Evolutionary conservation across 2,329 filamentous ascomycete species (phyloP), one percentile per base, ranked within the genome.

Genomic region (Boeremia exigua): DNA sequence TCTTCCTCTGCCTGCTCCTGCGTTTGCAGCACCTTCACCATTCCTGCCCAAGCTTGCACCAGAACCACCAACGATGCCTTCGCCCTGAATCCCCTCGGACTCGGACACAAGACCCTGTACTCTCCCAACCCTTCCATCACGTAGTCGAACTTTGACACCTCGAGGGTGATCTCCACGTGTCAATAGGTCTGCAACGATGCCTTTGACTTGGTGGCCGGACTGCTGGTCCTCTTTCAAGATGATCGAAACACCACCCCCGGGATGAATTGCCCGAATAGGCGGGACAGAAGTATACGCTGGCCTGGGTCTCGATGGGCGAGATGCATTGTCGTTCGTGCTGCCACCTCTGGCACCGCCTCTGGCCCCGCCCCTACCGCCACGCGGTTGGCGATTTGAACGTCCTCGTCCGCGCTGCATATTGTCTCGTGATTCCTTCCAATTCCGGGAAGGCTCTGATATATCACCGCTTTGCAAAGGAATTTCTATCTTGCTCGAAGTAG

Each of bases 61-160:
- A 9, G 51, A 45, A 14, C 64, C 71, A 4, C 68, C 68, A 48
- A 64, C 71, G 17, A 61, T 15, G n/a, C 56, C 61, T 57, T 73
- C 69, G 9, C 70, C 72, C 17, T 40, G 51, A 36, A 54, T 19
- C 0, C 67, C 57, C 28, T 70, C 65, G 2, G 36, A 57, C 59
- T 39, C 69, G 49, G 14, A 55, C 2, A 75, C 78, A 73, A 91
- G 81, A 39, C 81, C 79, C 74, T 93, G 90, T 27, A 94, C 90
- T 14, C 90, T 79, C 2, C 90, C 90, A 2, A 94, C 84, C 25
- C 88, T 81, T 1, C 90, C 90, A 71, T 90, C 88, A 1, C 79
- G 77, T 6, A 94, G 79, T 2, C 90, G 84, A 23, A 93, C 89
- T 74, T 93, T 94, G 77, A 93, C 90, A 32, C 90, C 90, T 9